Evolutionary conservation across 2,329 filamentous ascomycete genomes (phyloP).

Genomic region (Aureobasidium sp.): DNA sequence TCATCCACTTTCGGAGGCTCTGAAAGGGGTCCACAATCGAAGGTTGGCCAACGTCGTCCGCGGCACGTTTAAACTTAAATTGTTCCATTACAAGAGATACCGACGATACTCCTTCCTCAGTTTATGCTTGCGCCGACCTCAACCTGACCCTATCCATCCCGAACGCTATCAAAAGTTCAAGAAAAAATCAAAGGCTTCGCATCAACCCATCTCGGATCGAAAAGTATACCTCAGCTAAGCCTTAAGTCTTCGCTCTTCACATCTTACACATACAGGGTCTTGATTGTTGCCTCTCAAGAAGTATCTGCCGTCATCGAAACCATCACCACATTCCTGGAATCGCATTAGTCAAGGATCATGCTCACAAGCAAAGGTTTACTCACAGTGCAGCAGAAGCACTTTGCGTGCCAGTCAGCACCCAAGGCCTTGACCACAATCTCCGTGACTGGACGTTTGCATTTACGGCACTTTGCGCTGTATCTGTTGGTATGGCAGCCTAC

Average conservation of each 20-base stretch:
- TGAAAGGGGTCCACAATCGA: not conserved
- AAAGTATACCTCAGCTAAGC: constrained; percentile 32
- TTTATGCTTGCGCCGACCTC: not conserved
- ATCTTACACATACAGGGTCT: constrained; percentile 55
- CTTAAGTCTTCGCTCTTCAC: constrained; percentile 56
- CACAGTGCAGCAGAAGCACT: constrained; percentile 75
- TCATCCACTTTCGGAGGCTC: not conserved
- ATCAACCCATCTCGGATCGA: not conserved
- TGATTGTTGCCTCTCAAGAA: constrained; percentile 54
- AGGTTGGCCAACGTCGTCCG: not conserved
- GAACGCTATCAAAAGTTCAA: constrained; percentile 7
- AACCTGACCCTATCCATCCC: not conserved
- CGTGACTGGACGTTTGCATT: constrained; percentile 75
- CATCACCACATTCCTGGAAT: constrained; percentile 50
- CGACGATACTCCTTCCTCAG: not conserved
- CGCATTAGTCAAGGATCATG: constrained; percentile 17
- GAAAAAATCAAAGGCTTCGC: not conserved
- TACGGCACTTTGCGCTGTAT: constrained; percentile 81
- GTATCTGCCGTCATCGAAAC: constrained; percentile 56
- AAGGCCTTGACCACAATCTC: constrained; percentile 86
- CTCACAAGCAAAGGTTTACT: constrained; percentile 22
- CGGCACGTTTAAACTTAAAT: not conserved
- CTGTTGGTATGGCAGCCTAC: constrained; percentile 85
- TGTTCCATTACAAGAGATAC: not conserved
- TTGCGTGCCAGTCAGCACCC: constrained; percentile 86